phyloP scores from a whole-genome alignment of 2,329 filamentous ascomycete species.

The Lanzia echinophila region DNA sequence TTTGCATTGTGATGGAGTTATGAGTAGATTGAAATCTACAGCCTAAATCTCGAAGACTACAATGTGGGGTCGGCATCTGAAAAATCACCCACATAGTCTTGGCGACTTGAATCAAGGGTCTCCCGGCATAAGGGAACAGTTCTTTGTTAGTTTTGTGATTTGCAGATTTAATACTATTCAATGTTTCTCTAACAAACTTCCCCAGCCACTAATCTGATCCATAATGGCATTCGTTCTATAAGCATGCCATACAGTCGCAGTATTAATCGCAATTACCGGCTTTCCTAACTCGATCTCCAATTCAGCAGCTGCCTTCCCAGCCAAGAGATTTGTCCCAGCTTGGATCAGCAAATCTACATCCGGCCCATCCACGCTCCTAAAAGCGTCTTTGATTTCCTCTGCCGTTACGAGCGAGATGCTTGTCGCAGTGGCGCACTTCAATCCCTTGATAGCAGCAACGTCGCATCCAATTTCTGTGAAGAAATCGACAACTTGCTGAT shows the following conservation, averaged over 20 bases:
- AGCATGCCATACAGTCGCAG: constrained; percentile 31
- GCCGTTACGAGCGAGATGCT: constrained; percentile 29
- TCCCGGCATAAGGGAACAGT: no score
- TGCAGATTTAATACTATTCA: background rate
- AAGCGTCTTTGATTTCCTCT: constrained; percentile 26
- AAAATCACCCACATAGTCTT: no score
- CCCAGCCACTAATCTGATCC: constrained; percentile 22
- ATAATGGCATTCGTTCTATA: constrained; percentile 25
- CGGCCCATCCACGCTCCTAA: constrained; percentile 22
- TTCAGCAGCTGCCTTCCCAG: constrained; percentile 25
- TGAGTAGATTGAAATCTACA: background rate
- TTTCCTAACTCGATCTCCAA: constrained; percentile 28
- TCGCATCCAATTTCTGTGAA: constrained; percentile 29
- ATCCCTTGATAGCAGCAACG: constrained; percentile 25
- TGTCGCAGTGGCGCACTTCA: constrained; percentile 27
- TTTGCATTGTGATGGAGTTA: background rate
- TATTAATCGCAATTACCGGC: constrained; percentile 30
- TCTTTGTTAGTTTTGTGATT: no score
- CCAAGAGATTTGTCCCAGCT: constrained; percentile 30
- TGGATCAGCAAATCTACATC: constrained; percentile 28
- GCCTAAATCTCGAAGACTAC: no score
- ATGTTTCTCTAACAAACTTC: constrained; percentile 15
- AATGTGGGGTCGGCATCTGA: background rate
- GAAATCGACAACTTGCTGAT: constrained; percentile 30
- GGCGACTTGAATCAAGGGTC: no score